These are phyloP conservation scores for Xylariaceae sp. DNA, from an alignment of 2,329 filamentous ascomycete genomes.

Conservation along the genomic window DNA sequence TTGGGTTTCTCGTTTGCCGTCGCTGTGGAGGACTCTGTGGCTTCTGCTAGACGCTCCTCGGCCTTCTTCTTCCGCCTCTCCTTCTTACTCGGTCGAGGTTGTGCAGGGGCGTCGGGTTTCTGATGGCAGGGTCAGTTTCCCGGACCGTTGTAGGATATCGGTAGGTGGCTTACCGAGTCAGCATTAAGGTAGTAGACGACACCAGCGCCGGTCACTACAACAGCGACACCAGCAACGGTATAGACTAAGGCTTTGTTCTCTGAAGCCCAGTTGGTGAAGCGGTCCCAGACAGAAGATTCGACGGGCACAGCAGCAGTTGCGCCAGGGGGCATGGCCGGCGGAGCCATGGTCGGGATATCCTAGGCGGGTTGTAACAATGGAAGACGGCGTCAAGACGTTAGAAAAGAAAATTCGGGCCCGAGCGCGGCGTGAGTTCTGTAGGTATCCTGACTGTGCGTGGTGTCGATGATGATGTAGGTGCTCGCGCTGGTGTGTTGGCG, in stretches of 20 bases:
- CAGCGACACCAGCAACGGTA: slow-evolving; percentile 88
- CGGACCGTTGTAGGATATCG: not conserved
- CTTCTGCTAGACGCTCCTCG: slow-evolving; percentile 51
- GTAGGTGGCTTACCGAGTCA: slow-evolving; percentile 43
- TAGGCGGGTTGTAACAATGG: too few relatives aligned
- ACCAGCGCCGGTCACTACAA: slow-evolving; percentile 85
- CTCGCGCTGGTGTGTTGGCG: not conserved
- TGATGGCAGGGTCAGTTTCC: slow-evolving; percentile 14
- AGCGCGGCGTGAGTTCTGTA: too few relatives aligned
- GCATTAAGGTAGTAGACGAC: slow-evolving; percentile 82
- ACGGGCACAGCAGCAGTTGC: slow-evolving; percentile 39
- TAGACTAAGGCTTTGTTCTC: slow-evolving; percentile 96
- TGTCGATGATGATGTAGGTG: not conserved
- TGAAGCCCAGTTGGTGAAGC: slow-evolving; percentile 82
- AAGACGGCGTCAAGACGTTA: too few relatives aligned
- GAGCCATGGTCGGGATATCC: too few relatives aligned
- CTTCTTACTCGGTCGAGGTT: slow-evolving; percentile 79
- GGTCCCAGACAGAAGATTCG: slow-evolving; percentile 70
- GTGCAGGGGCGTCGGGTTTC: slow-evolving; percentile 37
- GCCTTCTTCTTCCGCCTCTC: slow-evolving; percentile 84
- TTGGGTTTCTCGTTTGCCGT: slow-evolving; percentile 36
- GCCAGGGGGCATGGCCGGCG: slow-evolving; percentile 39
- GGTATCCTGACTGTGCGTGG: too few relatives aligned
- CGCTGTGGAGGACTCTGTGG: slow-evolving; percentile 30
- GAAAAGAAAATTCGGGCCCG: too few relatives aligned